phyloP scores from a whole-genome alignment of 1,284 basidiomycete species.

The Retiboletus fuscus region DNA sequence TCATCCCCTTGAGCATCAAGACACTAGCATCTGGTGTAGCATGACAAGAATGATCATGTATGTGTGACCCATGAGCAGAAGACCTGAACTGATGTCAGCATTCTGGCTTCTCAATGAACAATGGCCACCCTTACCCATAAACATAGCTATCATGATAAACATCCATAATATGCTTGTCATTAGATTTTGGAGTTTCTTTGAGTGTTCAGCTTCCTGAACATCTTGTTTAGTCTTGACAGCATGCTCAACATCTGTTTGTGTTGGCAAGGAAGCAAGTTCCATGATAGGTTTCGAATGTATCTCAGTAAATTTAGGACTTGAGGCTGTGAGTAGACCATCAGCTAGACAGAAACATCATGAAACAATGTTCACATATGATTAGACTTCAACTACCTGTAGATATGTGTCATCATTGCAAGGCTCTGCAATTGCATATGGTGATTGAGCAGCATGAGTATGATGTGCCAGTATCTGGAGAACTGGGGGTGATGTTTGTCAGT shows the following conservation, averaged over 20 bases:
- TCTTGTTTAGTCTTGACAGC: constrained; percentile 43
- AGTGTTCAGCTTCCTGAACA: constrained; percentile 63
- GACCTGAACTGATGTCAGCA: constrained; percentile 57
- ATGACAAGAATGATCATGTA: constrained; percentile 95
- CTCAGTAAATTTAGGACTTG: constrained; percentile 15
- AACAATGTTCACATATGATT: constrained; percentile 36
- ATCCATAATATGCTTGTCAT: constrained; percentile 92
- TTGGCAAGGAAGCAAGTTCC: constrained; percentile 25
- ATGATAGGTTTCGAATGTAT: constrained; percentile 21
- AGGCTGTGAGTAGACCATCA: constrained; percentile 25
- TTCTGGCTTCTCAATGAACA: constrained; percentile 5
- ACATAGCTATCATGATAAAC: constrained; percentile 97
- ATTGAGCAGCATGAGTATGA: constrained; percentile 84
- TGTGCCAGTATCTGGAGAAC: constrained; percentile 85
- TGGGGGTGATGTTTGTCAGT: constrained; percentile 89
- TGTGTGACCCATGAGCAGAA: constrained; percentile 89
- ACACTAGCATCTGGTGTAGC: constrained; percentile 89
- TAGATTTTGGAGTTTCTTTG: constrained; percentile 83
- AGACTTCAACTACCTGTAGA: too few species aligned
- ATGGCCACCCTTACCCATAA: constrained; percentile 74
- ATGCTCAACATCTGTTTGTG: constrained; percentile 41
- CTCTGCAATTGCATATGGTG: constrained; percentile 87
- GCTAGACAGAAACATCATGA: background rate
- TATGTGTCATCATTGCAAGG: constrained; percentile 72
- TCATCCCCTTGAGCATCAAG: constrained; percentile 72